Base-by-base conservation (phyloP, 495 filamentous ascomycete species). In the Aspergillus olivimuriae region DNA sequence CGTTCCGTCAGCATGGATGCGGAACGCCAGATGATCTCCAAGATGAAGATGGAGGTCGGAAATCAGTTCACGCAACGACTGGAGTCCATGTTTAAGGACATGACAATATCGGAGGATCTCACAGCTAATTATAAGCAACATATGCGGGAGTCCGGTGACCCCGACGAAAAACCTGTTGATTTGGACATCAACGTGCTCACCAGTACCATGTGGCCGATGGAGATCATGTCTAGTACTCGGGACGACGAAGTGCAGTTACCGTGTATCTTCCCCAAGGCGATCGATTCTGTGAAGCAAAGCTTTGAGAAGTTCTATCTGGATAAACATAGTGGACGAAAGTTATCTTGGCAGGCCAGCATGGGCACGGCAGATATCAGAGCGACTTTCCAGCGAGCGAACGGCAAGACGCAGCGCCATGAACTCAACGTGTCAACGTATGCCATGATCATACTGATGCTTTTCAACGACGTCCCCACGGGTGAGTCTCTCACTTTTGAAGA, bases 21-120 rank as follows among this genome's bases (percentile, higher is more conserved):
- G 1, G 92, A 99, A 66, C 86, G 90, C 56, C 84, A 91, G 50
- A 95, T 99, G 84, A 94, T 97, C 35, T 84, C 81, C 2, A 83
- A 91, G 45, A 94, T 99, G 87, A 95, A 95, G 69, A 75, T 89
- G 51, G 90, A 95, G 61, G 78, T 97, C 36, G 92, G 92, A 22
- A 94, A 95, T 51, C 79, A 85, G 38, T 99, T 99, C 61, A 97
- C 94, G 0, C 68, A 79, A 50, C 91, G 92, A 52, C 75, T 97
- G 18, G 92, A 99, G 57, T 80, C 88, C 41, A 99, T 99, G 92
- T 99, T 99, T 63, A 94, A 86, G 62, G 92, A 99, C 56, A 96
- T 99, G 84, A 75, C 84, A 16, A 72, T 89, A 5, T 95, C 89
- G 0, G 84, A 87, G 45, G 94, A 96, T 40, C 69, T 95, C n/a